Evolutionary conservation across 106 monocot genomes (phyloP).

Genomic region (Chionographis japonica): DNA sequence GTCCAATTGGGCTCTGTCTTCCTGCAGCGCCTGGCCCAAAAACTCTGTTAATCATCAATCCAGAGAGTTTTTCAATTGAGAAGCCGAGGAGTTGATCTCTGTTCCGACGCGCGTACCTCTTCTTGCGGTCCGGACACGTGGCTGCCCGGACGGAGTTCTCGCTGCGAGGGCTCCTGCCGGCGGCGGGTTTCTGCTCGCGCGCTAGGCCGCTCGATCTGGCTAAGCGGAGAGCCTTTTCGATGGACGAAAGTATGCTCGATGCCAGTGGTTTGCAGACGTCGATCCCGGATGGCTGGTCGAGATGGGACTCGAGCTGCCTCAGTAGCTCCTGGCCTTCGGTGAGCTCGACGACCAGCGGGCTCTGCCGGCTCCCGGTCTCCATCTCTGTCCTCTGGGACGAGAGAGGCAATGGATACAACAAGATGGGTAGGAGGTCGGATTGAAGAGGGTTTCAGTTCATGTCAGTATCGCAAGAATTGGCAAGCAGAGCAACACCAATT

Average conservation of each 20-base stretch:
- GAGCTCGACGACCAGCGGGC: conserved; percentile 28
- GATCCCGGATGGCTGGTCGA: conserved; percentile 9
- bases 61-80: too few species aligned
- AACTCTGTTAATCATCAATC: too few species aligned
- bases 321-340: conserved; percentile 13
- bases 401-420: too few species aligned
- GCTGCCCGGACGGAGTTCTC: conserved; percentile 12
- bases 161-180: conserved; percentile 1
- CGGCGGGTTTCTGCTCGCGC: not conserved
- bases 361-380: not conserved
- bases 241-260: conserved; percentile 1
- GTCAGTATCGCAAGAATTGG: too few species aligned
- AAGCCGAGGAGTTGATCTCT: too few species aligned
- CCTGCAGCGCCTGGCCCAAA: not conserved
- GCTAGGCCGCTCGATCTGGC: conserved; percentile 2
- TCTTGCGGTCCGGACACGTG: conserved; percentile 30
- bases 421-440: not conserved
- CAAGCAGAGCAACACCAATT: too few species aligned
- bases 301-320: conserved; percentile 20
- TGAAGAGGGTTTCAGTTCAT: not conserved
- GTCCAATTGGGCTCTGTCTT: conserved; percentile 10
- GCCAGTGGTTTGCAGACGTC: conserved; percentile 21
- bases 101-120: conserved; percentile 15
- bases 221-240: conserved; percentile 28
- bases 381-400: not conserved